phyloP scores from a whole-genome alignment of 1,284 basidiomycete species.

The Peniophora sp. region DNA sequence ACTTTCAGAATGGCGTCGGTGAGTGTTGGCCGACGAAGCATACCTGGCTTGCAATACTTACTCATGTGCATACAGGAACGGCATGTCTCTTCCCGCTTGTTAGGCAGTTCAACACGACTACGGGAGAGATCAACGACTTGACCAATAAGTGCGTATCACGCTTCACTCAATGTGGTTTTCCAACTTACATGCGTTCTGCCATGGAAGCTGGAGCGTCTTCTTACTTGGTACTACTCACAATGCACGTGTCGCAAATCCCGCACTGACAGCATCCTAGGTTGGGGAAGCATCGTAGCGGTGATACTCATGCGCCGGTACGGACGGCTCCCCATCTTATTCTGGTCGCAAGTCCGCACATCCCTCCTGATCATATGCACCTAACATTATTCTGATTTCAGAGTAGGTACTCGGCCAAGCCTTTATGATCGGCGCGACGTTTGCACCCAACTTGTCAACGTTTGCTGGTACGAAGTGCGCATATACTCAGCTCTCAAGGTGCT shows the following conservation, averaged over 20 bases:
- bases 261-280: conserved; percentile 28
- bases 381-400: background rate
- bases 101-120: conserved; percentile 46
- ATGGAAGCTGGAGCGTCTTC: conserved; percentile 58
- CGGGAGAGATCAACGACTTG: conserved; percentile 54
- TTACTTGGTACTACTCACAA: conserved; percentile 34
- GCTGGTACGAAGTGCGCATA: background rate
- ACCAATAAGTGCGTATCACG: conserved; percentile 42
- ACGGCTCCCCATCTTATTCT: conserved; percentile 55
- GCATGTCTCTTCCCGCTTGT: conserved; percentile 55
- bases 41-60: background rate
- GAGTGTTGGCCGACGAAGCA: background rate
- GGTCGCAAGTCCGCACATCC: conserved; percentile 39
- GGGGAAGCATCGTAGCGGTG: conserved; percentile 52
- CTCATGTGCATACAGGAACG: conserved; percentile 33
- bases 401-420: background rate
- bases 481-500: background rate
- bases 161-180: background rate
- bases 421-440: background rate
- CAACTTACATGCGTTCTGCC: background rate
- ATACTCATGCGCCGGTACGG: conserved; percentile 52
- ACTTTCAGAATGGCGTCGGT: conserved; percentile 66
- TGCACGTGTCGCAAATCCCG: too few species aligned
- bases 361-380: background rate
- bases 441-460: background rate